Evolutionary conservation across 148 eudicot species (phyloP).

Genomic region (Diospyros kaki): DNA sequence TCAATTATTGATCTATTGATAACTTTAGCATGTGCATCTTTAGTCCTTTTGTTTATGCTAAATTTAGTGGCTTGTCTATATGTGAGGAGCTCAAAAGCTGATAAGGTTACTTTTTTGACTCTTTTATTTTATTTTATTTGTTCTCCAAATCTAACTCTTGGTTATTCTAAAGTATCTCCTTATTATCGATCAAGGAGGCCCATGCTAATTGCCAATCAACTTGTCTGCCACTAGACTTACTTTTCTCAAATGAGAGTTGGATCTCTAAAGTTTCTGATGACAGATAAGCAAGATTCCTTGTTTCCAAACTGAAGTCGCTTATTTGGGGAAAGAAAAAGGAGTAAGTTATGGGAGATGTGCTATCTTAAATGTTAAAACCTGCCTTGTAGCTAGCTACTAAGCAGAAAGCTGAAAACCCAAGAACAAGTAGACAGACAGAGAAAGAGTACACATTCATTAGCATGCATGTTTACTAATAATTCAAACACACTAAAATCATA

Average conservation of each 20-base stretch:
- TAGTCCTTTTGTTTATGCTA: too few species aligned
- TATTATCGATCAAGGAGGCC: neutral
- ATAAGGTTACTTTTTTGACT: neutral
- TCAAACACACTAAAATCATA: too few species aligned
- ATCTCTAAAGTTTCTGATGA: neutral
- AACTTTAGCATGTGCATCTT: too few species aligned
- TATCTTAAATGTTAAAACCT: neutral
- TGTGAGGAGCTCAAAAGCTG: neutral
- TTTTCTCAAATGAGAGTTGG: neutral
- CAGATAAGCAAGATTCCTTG: neutral
- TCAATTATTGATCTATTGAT: neutral
- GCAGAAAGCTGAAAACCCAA: neutral
- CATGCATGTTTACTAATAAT: too few species aligned
- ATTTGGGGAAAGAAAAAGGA: neutral
- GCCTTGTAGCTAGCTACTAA: neutral
- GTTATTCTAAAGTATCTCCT: neutral
- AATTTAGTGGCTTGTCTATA: too few species aligned
- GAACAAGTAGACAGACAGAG: neutral
- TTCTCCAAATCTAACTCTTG: too few species aligned
- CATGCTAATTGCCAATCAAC: neutral
- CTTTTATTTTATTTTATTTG: neutral
- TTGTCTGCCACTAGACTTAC: slow-evolving; percentile 7
- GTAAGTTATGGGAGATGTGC: neutral
- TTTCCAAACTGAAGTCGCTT: neutral
- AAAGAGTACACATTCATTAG: too few species aligned